Conservation (phyloP, 805 yeast genomes). For the Citeromyces matritensis region DNA sequence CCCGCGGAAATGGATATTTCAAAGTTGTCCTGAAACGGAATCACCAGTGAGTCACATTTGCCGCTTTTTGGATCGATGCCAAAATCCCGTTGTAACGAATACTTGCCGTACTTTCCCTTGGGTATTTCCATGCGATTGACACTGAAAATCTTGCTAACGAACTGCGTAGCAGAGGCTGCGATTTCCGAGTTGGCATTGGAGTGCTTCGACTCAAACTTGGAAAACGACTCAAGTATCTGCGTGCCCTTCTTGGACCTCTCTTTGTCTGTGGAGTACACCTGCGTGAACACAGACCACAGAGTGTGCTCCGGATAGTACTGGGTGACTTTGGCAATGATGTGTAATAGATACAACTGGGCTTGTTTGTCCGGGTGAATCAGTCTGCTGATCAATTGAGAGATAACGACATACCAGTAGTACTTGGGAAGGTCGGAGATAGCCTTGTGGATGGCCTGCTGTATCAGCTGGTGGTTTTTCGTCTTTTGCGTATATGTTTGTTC, state of each 20-base stretch:
- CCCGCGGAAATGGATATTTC: conserved; percentile 29
- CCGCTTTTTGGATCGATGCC: conserved; percentile 15
- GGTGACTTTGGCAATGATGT: conserved; percentile 43
- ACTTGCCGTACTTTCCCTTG: conserved; percentile 15
- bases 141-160: conserved; percentile 25
- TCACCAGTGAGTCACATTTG: conserved; percentile 31
- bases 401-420: conserved; percentile 64
- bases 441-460: conserved; percentile 30
- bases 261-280: conserved; percentile 39
- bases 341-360: conserved; percentile 38
- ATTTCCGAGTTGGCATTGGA: conserved; percentile 6
- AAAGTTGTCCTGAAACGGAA: conserved; percentile 62
- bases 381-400: conserved; percentile 78
- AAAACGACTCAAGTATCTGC: conserved; percentile 21
- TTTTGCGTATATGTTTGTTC: conserved; percentile 14
- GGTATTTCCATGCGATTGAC: conserved; percentile 25
- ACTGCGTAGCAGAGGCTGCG: conserved; percentile 13
- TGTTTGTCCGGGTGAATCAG: conserved; percentile 44
- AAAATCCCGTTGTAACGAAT: conserved; percentile 25
- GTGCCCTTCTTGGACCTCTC: conserved; percentile 31
- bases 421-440: conserved; percentile 30
- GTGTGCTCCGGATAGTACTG: conserved; percentile 65
- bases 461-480: conserved; percentile 23
- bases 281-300: conserved; percentile 72
- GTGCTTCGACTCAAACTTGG: conserved; percentile 3